Conservation (phyloP, 1,284 basidiomycete genomes). For the Trichosporon sp. region DNA sequence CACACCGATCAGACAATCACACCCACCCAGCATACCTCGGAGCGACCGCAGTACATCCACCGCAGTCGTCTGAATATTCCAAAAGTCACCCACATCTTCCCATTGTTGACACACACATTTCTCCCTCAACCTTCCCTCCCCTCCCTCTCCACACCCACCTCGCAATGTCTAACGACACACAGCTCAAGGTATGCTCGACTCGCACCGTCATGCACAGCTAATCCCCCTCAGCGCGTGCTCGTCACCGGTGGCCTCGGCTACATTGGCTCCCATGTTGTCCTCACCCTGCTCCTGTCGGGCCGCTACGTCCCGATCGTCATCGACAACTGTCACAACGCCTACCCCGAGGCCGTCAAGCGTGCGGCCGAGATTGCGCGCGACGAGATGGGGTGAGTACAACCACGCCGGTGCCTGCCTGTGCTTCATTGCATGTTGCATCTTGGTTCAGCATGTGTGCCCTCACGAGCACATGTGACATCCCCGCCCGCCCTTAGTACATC, state of each 20-base stretch:
- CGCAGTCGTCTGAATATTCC: not conserved
- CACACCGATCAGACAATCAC: not conserved
- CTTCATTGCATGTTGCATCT: constrained; percentile 58
- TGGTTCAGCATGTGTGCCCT: constrained; percentile 50
- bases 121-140: not conserved
- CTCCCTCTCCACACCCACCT: not conserved
- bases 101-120: not conserved
- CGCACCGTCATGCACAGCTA: constrained; percentile 27
- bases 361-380: constrained; percentile 74
- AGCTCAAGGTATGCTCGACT: constrained; percentile 32
- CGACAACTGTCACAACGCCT: constrained; percentile 91
- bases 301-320: constrained; percentile 89
- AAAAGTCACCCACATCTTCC: not conserved
- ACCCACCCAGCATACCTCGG: not conserved
- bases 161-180: constrained; percentile 22
- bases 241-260: constrained; percentile 56
- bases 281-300: constrained; percentile 79
- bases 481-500: not conserved
- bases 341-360: constrained; percentile 70
- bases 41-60: not conserved
- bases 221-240: constrained; percentile 44
- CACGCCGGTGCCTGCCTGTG: not conserved
- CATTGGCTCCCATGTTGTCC: constrained; percentile 87
- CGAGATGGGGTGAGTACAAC: constrained; percentile 53
- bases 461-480: constrained; percentile 32